phyloP scores from a whole-genome alignment of 805 yeast genomes.

The Zygotorulaspora chibaensis region DNA sequence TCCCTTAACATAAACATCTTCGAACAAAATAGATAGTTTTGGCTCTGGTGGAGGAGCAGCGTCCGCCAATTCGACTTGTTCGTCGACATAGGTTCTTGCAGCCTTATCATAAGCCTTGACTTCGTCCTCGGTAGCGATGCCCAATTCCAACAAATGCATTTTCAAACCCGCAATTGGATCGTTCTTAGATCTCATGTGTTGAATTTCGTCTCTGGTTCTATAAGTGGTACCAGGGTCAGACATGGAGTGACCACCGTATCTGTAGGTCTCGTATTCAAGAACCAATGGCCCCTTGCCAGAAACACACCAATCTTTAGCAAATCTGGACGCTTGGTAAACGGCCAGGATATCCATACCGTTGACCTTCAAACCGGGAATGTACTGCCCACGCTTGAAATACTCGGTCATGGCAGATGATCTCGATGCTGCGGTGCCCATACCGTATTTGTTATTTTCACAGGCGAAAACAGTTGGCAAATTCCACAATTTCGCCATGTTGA shows the following conservation, averaged over 20 bases:
- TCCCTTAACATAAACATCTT: conserved; percentile 95
- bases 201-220: conserved; percentile 99
- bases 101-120: conserved; percentile 91
- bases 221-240: conserved; percentile 99
- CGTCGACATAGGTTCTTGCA: conserved; percentile 92
- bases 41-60: conserved; percentile 94
- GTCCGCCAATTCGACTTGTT: conserved; percentile 91
- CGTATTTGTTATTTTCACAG: conserved; percentile 98
- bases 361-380: conserved; percentile 96
- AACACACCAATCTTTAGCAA: conserved; percentile 93
- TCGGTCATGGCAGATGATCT: conserved; percentile 96
- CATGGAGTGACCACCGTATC: conserved; percentile 99
- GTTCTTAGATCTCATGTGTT: conserved; percentile 97
- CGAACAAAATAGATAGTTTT: conserved; percentile 87
- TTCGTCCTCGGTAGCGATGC: conserved; percentile 90
- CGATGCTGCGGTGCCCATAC: conserved; percentile 98
- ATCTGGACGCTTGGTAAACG: conserved; percentile 90
- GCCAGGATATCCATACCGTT: conserved; percentile 99
- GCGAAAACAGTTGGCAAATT: conserved; percentile 90
- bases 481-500: conserved; percentile 99
- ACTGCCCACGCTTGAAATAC: conserved; percentile 98
- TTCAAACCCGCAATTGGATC: conserved; percentile 97
- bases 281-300: conserved; percentile 95
- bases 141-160: conserved; percentile 74
- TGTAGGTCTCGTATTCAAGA: conserved; percentile 94